Conservation (phyloP, 805 yeast genomes). For the Nakazawaea molendinolei region DNA sequence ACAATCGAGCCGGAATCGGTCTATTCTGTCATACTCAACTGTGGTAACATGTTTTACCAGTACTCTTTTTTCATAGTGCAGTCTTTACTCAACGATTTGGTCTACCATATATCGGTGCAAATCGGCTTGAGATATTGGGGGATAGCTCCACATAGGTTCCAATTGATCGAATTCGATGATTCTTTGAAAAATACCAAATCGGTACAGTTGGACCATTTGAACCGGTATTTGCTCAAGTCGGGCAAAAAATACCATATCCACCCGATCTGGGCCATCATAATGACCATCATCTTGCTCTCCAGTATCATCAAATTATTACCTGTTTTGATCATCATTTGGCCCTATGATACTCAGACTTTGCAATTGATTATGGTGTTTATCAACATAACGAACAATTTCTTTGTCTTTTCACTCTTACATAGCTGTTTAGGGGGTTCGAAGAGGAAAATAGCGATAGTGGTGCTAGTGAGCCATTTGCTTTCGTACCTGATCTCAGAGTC, state of each 20-base stretch:
- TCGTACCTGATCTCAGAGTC: not conserved
- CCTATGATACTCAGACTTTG: slow-evolving; percentile 74
- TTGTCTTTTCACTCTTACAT: slow-evolving; percentile 5
- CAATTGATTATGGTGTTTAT: slow-evolving; percentile 21
- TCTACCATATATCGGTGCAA: slow-evolving; percentile 33
- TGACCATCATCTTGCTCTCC: slow-evolving; percentile 68
- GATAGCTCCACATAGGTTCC: not conserved
- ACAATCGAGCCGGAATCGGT: slow-evolving; percentile 20
- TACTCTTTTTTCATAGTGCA: slow-evolving; percentile 50
- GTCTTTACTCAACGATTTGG: slow-evolving; percentile 39
- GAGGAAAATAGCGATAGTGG: not conserved
- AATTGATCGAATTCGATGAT: slow-evolving; percentile 5
- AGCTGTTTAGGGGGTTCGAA: slow-evolving; percentile 5
- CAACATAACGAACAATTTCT: slow-evolving; percentile 9
- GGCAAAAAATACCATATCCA: slow-evolving; percentile 5
- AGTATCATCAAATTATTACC: slow-evolving; percentile 82
- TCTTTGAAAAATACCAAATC: not conserved
- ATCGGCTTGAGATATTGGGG: not conserved
- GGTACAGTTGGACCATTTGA: not conserved
- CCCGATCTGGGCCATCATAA: slow-evolving; percentile 32
- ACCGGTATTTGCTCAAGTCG: not conserved
- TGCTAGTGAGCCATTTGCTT: not conserved
- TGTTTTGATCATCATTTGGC: slow-evolving; percentile 92
- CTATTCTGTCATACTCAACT: slow-evolving; percentile 23
- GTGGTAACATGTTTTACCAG: slow-evolving; percentile 38